A percentile compares a stretch with the other conserved stretches of the same genome.
These are phyloP conservation scores for Candida schatavii DNA, from an alignment of 805 yeast genomes.

Conservation along the genomic window DNA sequence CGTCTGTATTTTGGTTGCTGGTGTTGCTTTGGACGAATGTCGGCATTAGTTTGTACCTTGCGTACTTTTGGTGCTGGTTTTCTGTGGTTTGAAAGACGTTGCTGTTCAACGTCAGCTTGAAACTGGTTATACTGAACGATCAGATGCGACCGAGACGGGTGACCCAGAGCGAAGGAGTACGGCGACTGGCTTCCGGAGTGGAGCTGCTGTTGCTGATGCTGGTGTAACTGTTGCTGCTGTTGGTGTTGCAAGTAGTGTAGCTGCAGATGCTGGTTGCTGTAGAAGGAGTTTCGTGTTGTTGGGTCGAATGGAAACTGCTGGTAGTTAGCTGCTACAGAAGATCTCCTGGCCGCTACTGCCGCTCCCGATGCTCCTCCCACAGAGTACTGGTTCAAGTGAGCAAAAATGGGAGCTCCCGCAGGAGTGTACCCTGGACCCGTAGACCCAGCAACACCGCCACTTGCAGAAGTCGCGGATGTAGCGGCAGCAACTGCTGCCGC, in stretches of 20 bases:
- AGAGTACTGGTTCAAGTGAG: constrained; percentile 1
- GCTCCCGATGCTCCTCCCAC: background rate
- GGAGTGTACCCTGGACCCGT: background rate
- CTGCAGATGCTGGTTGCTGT: constrained; percentile 3
- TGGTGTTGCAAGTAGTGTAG: constrained; percentile 1
- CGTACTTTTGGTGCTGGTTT: constrained; percentile 48
- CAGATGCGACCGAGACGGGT: constrained; percentile 26
- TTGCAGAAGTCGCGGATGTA: background rate
- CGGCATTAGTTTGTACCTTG: constrained; percentile 42
- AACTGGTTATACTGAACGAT: constrained; percentile 34
- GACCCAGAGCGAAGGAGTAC: constrained; percentile 11
- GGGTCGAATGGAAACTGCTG: constrained; percentile 2
- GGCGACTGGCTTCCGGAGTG: constrained; percentile 6
- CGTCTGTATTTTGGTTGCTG: constrained; percentile 68
- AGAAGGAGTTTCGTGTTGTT: constrained; percentile 4
- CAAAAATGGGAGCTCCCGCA: background rate
- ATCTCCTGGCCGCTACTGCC: constrained; percentile 14
- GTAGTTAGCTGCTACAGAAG: constrained; percentile 22
- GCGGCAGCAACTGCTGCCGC: constrained; percentile 2
- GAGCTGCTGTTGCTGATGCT: constrained; percentile 8
- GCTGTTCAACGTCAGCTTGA: constrained; percentile 26
- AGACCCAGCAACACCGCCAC: background rate
- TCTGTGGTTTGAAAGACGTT: constrained; percentile 13
- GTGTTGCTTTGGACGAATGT: constrained; percentile 59
- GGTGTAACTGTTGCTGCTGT: constrained; percentile 4